These are phyloP conservation scores for Candida maltosa DNA, from an alignment of 805 yeast genomes.

Conservation along the genomic window DNA sequence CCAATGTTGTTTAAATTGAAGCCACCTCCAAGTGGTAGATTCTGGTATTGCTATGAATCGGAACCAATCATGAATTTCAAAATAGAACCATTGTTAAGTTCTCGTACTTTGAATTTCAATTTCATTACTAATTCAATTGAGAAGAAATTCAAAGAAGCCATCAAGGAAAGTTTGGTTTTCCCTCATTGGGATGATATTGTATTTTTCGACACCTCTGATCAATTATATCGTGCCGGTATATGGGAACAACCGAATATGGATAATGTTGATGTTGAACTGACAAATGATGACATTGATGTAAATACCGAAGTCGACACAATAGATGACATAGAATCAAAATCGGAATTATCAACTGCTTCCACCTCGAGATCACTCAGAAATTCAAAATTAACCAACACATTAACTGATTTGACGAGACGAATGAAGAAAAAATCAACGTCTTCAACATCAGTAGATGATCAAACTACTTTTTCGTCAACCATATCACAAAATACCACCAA, in stretches of 20 bases:
- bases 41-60: slow-evolving; percentile 85
- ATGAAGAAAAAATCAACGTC: slow-evolving; percentile 15
- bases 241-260: slow-evolving; percentile 52
- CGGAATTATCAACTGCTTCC: slow-evolving; percentile 6
- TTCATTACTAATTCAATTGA: slow-evolving; percentile 79
- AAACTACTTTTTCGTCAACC: not conserved
- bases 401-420: slow-evolving; percentile 23
- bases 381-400: slow-evolving; percentile 17
- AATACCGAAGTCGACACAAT: not conserved
- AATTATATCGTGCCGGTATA: slow-evolving; percentile 86
- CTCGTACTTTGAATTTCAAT: slow-evolving; percentile 73
- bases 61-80: slow-evolving; percentile 75
- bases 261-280: not conserved
- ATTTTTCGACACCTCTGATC: slow-evolving; percentile 61
- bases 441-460: slow-evolving; percentile 1
- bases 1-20: slow-evolving; percentile 67
- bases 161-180: slow-evolving; percentile 73
- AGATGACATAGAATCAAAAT: slow-evolving; percentile 8
- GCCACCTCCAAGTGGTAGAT: slow-evolving; percentile 85
- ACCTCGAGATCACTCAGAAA: slow-evolving; percentile 3
- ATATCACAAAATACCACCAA: not conserved
- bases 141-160: slow-evolving; percentile 72
- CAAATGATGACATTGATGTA: not conserved
- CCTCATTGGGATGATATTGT: slow-evolving; percentile 90
- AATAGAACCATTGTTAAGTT: slow-evolving; percentile 88